Percentiles rank a stretch among this genome's conserved stretches.
Conservation (phyloP, 345 rosid species). For the Anacardium occidentale region DNA sequence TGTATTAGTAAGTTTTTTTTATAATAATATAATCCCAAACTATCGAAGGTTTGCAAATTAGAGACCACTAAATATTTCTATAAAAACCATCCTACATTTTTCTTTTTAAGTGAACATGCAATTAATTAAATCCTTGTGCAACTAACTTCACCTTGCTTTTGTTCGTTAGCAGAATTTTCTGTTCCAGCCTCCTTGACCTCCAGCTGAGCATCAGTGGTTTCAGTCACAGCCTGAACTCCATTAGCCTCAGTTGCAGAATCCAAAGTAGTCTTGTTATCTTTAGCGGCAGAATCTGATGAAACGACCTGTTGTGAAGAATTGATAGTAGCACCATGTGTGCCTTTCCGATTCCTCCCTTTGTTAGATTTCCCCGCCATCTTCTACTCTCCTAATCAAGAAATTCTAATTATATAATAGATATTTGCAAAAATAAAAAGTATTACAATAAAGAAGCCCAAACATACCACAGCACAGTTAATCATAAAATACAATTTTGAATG, state of each 20-base stretch:
- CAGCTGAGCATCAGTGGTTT: constrained; percentile 31
- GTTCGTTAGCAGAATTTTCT: constrained; percentile 37
- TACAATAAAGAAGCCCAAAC: not conserved
- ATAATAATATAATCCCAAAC: not conserved
- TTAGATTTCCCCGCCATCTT: constrained; percentile 93
- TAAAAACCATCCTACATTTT: not conserved
- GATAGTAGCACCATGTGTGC: constrained; percentile 28
- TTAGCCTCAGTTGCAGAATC: constrained; percentile 39
- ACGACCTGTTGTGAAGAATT: constrained; percentile 37
- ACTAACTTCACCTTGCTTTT: constrained; percentile 59
- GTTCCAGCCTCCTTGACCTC: constrained; percentile 45
- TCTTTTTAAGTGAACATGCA: not conserved
- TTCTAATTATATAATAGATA: not conserved
- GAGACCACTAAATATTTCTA: not conserved
- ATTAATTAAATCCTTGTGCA: not conserved
- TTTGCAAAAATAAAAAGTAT: not conserved
- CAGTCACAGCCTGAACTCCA: constrained; percentile 40
- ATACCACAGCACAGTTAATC: not conserved
- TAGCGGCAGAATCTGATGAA: constrained; percentile 35
- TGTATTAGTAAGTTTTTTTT: not conserved
- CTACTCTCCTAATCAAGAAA: not conserved
- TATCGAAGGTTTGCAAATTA: not conserved
- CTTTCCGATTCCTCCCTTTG: constrained; percentile 67
- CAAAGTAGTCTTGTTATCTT: constrained; percentile 30
- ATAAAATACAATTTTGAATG: not conserved